Base-by-base conservation (phyloP, 345 rosid species). In the Nasturtium officinale region DNA sequence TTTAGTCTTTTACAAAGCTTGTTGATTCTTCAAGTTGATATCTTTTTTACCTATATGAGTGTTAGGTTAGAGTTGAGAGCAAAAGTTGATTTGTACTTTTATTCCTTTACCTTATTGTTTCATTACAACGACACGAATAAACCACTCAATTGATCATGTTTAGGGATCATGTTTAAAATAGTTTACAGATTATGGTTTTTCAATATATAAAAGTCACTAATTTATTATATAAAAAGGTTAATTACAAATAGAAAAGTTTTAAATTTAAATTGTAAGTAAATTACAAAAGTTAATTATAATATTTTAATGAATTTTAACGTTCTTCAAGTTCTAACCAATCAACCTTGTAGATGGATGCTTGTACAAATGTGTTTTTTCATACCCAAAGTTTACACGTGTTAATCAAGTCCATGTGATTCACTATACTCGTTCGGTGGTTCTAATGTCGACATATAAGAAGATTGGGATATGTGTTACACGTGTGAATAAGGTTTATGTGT, bases 1-100 rank as follows among this genome's bases (percentile, higher is more conserved):
- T 91, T 78, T 91, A 87, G 57, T 61, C 52, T 6, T 50, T 67
- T 21, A 38, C 46, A 51, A 13, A 13, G 35, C 59, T 54, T 12
- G 13, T 40, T 33, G 5, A 30, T 65, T 28, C 33, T 40, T 3
- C 29, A 64, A 63, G 51, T 54, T 63, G 26, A 28, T 50, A 46
- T 21, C n/a, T 15, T 5, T 0, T 2, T 9, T 25, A 26, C 16
- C 0, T 62, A 43, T 16, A 28, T 10, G 6, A 18, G 58, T 65
- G 7, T 65, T 65, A 65, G 32, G 18, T 30, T 47, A 47, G 69
- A 47, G 20, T 17, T 18, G 12, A 38, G 0, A 10, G 68, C 2
- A 46, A 46, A 47, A 48, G 26, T 5, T 47, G 29, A 47, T 47
- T 18, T 65, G 57, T 65, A 64, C 42, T 2, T 61, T 6, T 38